Conservation (phyloP, 2,329 filamentous ascomycete genomes). For the Teratosphaeria zuluensis region DNA sequence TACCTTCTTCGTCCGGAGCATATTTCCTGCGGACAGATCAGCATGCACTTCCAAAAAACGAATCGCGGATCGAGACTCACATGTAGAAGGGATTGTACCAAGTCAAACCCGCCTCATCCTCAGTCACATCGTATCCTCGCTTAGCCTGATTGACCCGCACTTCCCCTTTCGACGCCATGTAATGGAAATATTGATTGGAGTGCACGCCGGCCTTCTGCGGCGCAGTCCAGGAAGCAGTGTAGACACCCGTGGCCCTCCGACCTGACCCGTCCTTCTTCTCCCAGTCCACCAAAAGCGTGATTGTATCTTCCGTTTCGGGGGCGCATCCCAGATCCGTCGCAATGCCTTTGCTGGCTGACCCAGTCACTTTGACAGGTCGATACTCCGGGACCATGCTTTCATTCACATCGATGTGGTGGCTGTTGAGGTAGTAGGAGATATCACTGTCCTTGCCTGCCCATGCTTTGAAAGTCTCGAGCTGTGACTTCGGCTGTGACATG, state of each 20-base stretch:
- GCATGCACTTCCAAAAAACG: slow-evolving; percentile 17
- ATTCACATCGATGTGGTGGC: slow-evolving; percentile 85
- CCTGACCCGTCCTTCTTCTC: slow-evolving; percentile 57
- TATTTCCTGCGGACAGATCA: slow-evolving; percentile 46
- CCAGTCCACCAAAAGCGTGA: slow-evolving; percentile 85
- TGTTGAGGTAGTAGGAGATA: slow-evolving; percentile 94
- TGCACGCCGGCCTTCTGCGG: slow-evolving; percentile 90
- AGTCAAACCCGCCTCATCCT: slow-evolving; percentile 60
- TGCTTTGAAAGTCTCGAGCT: slow-evolving; percentile 87
- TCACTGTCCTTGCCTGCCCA: slow-evolving; percentile 90
- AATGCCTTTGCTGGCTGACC: slow-evolving; percentile 66
- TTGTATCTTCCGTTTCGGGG: slow-evolving; percentile 80
- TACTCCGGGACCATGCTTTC: slow-evolving; percentile 85
- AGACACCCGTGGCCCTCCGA: slow-evolving; percentile 76
- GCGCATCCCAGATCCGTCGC: slow-evolving; percentile 71
- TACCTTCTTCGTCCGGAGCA: slow-evolving; percentile 86
- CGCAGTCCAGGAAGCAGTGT: slow-evolving; percentile 90
- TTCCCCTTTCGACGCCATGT: slow-evolving; percentile 75
- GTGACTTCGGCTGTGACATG: slow-evolving; percentile 87
- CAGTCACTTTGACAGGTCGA: slow-evolving; percentile 68
- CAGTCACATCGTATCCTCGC: slow-evolving; percentile 88
- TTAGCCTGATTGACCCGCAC: slow-evolving; percentile 88
- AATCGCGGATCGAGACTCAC: slow-evolving; percentile 22
- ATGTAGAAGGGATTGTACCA: slow-evolving; percentile 62
- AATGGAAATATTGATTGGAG: slow-evolving; percentile 95